These are phyloP conservation scores for Backusella circina DNA, from an alignment of 192 early-diverging fungal species.

Conservation along the genomic window DNA sequence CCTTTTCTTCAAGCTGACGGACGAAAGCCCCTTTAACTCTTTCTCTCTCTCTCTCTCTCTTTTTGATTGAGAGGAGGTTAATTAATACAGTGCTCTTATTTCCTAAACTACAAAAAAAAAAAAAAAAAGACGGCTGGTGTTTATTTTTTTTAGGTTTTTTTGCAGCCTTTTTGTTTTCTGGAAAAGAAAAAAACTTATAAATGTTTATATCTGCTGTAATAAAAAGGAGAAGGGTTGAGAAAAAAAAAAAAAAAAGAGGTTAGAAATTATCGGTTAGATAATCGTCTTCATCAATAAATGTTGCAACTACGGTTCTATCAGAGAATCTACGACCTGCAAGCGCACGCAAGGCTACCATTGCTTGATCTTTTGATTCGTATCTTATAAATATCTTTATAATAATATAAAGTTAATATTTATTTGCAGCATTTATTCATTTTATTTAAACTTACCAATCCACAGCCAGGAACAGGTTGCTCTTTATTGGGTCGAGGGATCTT, in stretches of 20 bases:
- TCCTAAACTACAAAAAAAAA: background rate
- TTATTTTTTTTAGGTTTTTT: background rate
- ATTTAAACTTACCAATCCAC: conserved; percentile 70
- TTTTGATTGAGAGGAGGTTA: background rate
- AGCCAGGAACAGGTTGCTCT: conserved; percentile 55
- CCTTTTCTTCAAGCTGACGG: background rate
- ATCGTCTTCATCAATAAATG: conserved; percentile 73
- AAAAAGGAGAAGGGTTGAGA: background rate
- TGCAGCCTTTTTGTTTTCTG: background rate
- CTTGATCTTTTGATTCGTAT: conserved; percentile 55
- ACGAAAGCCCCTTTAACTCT: background rate
- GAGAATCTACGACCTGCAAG: conserved; percentile 92
- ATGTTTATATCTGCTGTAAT: background rate
- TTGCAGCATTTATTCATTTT: background rate
- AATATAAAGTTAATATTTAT: background rate
- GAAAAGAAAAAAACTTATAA: background rate
- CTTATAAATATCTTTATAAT: conserved; percentile 81
- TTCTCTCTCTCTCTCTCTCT: too few relatives aligned
- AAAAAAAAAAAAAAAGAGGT: background rate
- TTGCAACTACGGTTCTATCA: conserved; percentile 86
- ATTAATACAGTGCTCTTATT: background rate
- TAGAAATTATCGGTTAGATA: conserved; percentile 66
- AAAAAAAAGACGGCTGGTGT: background rate
- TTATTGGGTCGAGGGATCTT: conserved; percentile 76
- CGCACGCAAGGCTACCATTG: conserved; percentile 67